These are phyloP conservation scores for Rhinocladiella mackenziei DNA, from an alignment of 2,329 filamentous ascomycete genomes.

Conservation along the genomic window DNA sequence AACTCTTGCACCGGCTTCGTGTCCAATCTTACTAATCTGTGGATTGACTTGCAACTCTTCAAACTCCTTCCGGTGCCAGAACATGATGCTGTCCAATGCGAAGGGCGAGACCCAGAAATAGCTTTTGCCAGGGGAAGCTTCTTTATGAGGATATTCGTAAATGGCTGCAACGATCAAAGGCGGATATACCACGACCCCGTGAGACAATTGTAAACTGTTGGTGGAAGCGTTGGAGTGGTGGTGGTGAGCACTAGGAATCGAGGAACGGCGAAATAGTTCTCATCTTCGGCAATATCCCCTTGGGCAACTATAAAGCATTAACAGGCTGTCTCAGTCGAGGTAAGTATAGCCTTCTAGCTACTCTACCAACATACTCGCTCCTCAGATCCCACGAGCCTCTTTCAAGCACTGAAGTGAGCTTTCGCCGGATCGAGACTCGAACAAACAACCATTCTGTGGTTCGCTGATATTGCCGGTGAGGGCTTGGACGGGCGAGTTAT, in stretches of 20 bases:
- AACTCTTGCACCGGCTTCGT: constrained; percentile 64
- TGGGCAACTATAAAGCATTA: constrained; percentile 51
- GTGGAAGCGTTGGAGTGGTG: constrained; percentile 65
- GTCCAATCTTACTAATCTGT: constrained; percentile 72
- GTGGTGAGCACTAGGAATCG: constrained; percentile 66
- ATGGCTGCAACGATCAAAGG: constrained; percentile 74
- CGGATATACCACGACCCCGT: constrained; percentile 51
- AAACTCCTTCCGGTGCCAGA: constrained; percentile 71
- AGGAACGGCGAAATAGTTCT: constrained; percentile 76
- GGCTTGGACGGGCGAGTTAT: no score
- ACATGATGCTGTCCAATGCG: constrained; percentile 82
- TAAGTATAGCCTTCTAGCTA: constrained; percentile 51
- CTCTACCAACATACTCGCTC: constrained; percentile 54
- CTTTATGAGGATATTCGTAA: constrained; percentile 63
- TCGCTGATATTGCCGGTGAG: no score
- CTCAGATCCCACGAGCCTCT: constrained; percentile 59
- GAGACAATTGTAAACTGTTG: constrained; percentile 43
- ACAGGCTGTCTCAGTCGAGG: neutral
- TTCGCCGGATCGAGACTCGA: constrained; percentile 49
- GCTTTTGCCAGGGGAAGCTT: constrained; percentile 65
- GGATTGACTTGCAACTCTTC: constrained; percentile 70
- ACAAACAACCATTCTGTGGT: no score
- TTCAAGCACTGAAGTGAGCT: constrained; percentile 52
- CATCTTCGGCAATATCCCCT: constrained; percentile 66
- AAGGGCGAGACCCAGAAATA: constrained; percentile 73